phyloP scores from a whole-genome alignment of 1,139 yeast genomes.

The Candida smagusa region DNA sequence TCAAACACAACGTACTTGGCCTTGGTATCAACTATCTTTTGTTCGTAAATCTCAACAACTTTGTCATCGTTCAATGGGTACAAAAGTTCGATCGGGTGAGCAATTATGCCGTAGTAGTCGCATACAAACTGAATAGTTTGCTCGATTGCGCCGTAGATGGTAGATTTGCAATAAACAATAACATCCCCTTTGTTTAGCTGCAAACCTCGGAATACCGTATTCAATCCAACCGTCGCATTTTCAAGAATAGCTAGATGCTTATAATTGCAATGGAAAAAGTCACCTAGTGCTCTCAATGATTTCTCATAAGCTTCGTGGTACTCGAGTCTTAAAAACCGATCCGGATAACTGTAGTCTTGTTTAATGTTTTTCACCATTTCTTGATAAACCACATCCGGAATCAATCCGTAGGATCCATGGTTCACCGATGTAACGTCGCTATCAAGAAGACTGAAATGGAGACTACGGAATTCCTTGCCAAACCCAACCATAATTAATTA shows the following conservation, averaged over 20 bases:
- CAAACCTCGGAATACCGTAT: constrained; percentile 54
- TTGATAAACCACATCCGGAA: constrained; percentile 40
- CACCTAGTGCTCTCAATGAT: constrained; percentile 32
- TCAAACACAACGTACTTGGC: constrained; percentile 54
- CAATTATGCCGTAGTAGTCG: constrained; percentile 40
- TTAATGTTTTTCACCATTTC: constrained; percentile 21
- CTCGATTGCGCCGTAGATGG: constrained; percentile 58
- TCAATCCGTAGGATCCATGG: constrained; percentile 54
- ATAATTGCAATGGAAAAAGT: constrained; percentile 41
- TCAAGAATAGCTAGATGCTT: constrained; percentile 46
- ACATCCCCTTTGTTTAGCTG: constrained; percentile 56
- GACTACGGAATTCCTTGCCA: constrained; percentile 49
- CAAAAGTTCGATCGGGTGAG: constrained; percentile 40
- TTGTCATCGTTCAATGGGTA: constrained; percentile 52
- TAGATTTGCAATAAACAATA: constrained; percentile 41
- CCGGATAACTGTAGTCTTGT: constrained; percentile 38
- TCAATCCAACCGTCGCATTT: constrained; percentile 64
- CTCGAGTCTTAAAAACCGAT: constrained; percentile 28
- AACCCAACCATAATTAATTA: constrained; percentile 22
- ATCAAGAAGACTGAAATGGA: constrained; percentile 42
- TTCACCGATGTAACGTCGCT: constrained; percentile 40
- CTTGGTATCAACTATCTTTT: constrained; percentile 20
- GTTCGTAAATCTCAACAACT: constrained; percentile 39
- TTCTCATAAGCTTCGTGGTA: constrained; percentile 22
- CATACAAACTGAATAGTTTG: constrained; percentile 50